These are phyloP conservation scores for Dryadomyces quercus-mongolicae DNA, from an alignment of 2,329 filamentous ascomycete genomes.

Conservation along the genomic window DNA sequence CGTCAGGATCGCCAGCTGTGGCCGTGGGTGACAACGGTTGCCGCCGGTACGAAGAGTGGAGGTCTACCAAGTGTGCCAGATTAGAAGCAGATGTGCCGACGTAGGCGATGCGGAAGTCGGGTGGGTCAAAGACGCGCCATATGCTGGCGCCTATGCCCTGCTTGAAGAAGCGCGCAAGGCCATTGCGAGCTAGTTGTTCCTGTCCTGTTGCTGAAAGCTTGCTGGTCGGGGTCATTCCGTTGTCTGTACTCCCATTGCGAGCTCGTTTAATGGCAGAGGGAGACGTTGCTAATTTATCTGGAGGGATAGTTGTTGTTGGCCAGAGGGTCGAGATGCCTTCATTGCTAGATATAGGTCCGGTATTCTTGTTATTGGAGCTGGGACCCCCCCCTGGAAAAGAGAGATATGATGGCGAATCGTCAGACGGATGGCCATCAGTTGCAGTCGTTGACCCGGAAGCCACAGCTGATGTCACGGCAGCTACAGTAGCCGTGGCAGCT, in stretches of 20 bases:
- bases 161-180: constrained; percentile 10
- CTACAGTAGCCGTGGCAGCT: not conserved
- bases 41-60: not conserved
- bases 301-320: not conserved
- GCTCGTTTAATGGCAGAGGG: not conserved
- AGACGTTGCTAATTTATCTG: not conserved
- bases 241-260: not conserved
- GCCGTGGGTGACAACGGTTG: constrained; percentile 1
- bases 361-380: too few relatives aligned
- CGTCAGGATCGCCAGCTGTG: not conserved
- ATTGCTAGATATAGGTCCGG: not conserved
- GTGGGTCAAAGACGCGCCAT: constrained; percentile 9
- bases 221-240: not conserved
- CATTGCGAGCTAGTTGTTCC: constrained; percentile 6
- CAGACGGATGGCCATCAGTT: not conserved
- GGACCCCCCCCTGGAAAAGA: not conserved
- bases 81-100: constrained; percentile 11
- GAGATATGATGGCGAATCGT: not conserved
- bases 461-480: not conserved
- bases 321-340: not conserved
- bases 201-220: not conserved
- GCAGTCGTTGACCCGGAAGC: not conserved
- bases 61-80: constrained; percentile 7
- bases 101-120: constrained; percentile 12
- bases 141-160: constrained; percentile 7